Evolutionary conservation across 2,329 filamentous ascomycete genomes (phyloP).

Genomic region (Ophiostoma fasciatum): DNA sequence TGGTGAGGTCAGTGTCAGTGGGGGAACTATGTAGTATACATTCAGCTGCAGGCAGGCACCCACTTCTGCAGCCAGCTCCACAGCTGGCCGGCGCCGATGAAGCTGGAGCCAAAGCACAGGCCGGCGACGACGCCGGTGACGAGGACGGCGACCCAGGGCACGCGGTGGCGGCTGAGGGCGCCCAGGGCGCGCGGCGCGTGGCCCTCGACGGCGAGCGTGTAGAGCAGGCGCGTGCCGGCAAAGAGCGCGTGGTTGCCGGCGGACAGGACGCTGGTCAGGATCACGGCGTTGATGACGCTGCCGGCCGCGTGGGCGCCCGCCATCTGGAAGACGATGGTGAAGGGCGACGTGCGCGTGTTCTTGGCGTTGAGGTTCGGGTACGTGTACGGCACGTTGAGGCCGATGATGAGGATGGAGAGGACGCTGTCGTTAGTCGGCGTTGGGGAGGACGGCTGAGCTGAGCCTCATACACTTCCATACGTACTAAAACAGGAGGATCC

Average conservation of each 20-base stretch:
- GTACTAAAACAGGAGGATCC: constrained; percentile 19
- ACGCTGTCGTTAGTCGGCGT: too few species aligned
- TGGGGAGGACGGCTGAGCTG: too few species aligned
- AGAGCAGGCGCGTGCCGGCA: constrained; percentile 40
- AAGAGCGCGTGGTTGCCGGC: constrained; percentile 45
- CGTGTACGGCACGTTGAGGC: constrained; percentile 17
- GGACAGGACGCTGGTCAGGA: constrained; percentile 41
- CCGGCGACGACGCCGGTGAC: constrained; percentile 37
- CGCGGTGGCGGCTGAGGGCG: constrained; percentile 30
- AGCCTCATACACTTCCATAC: too few species aligned
- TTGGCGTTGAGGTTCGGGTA: too few species aligned
- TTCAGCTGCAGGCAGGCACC: too few species aligned
- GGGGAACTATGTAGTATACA: too few species aligned
- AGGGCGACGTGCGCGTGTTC: too few species aligned
- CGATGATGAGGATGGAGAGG: constrained; percentile 17
- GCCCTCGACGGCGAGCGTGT: constrained; percentile 36
- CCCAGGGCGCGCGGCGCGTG: constrained; percentile 42
- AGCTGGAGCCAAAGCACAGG: constrained; percentile 49
- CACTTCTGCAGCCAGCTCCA: constrained; percentile 55
- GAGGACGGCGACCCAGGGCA: constrained; percentile 40
- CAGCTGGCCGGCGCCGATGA: constrained; percentile 48
- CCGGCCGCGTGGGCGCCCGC: constrained; percentile 39
- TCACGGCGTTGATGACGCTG: constrained; percentile 45
- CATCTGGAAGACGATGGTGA: constrained; percentile 48
- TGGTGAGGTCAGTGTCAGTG: constrained; percentile 12